These are phyloP conservation scores for Cornus suecica DNA, from an alignment of 148 eudicot genomes.

Conservation along the genomic window DNA sequence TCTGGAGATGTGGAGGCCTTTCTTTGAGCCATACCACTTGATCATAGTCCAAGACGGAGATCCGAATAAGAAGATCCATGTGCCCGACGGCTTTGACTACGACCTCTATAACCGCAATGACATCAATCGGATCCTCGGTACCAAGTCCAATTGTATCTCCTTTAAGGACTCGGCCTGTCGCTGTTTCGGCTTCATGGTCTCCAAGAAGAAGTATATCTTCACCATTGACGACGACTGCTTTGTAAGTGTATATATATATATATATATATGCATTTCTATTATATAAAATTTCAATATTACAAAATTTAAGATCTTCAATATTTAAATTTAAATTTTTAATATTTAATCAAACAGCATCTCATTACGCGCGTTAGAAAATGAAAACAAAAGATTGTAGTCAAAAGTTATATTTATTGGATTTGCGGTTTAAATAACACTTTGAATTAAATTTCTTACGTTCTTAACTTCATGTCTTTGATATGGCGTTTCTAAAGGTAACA, in stretches of 20 bases:
- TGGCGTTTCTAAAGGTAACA: no score
- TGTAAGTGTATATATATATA: constrained; percentile 14
- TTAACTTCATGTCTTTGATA: no score
- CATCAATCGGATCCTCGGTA: constrained; percentile 30
- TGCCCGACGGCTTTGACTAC: constrained; percentile 33
- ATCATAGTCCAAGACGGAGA: constrained; percentile 37
- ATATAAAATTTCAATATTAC: no score
- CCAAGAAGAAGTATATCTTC: constrained; percentile 38
- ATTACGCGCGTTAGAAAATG: no score
- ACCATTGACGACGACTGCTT: constrained; percentile 41
- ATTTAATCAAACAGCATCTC: no score
- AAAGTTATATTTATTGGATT: no score
- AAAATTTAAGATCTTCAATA: no score
- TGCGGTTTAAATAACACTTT: no score
- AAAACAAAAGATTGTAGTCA: no score
- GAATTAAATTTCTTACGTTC: no score
- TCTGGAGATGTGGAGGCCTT: constrained; percentile 33
- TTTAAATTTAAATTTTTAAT: no score
- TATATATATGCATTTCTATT: no score
- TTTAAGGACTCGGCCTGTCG: constrained; percentile 36
- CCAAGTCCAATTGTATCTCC: constrained; percentile 30
- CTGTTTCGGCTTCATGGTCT: constrained; percentile 34
- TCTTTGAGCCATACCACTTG: constrained; percentile 28
- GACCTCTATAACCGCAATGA: constrained; percentile 36
- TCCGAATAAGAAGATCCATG: constrained; percentile 24